These are phyloP conservation scores for Citrus sp. DNA, from an alignment of 345 rosid genomes.

Conservation along the genomic window DNA sequence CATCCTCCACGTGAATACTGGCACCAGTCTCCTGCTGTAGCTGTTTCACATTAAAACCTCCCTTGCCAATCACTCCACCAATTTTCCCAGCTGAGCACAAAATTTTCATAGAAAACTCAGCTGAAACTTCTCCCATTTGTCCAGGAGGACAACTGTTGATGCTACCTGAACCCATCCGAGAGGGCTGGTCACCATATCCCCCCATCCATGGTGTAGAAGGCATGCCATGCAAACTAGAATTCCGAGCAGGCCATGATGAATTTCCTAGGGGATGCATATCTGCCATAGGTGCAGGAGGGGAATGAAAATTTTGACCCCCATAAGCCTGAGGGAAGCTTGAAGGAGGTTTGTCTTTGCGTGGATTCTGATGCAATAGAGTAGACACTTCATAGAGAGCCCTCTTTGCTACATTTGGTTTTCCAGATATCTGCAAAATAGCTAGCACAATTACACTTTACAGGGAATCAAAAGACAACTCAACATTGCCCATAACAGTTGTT, in stretches of 20 bases:
- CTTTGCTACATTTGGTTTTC: slow-evolving; percentile 42
- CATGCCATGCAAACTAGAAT: slow-evolving; percentile 26
- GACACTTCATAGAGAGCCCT: slow-evolving; percentile 58
- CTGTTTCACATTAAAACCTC: slow-evolving; percentile 49
- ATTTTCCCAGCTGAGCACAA: slow-evolving; percentile 50
- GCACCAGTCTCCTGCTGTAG: slow-evolving; percentile 57
- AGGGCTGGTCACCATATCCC: slow-evolving; percentile 24
- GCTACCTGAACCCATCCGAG: slow-evolving; percentile 33
- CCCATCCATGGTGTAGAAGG: slow-evolving; percentile 35
- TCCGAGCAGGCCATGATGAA: slow-evolving; percentile 32
- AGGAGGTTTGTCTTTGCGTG: slow-evolving; percentile 45
- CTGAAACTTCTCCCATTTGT: slow-evolving; percentile 40
- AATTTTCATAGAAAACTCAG: slow-evolving; percentile 56
- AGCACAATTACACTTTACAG: slow-evolving; percentile 14
- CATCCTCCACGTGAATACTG: slow-evolving; percentile 49
- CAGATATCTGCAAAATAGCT: slow-evolving; percentile 54
- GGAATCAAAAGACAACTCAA: slow-evolving; percentile 10
- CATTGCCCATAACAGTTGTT: background rate
- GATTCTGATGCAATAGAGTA: slow-evolving; percentile 51
- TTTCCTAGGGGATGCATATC: slow-evolving; percentile 26
- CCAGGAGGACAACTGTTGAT: slow-evolving; percentile 33
- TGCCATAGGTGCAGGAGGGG: slow-evolving; percentile 30
- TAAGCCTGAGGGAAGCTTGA: slow-evolving; percentile 25
- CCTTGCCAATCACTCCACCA: slow-evolving; percentile 65
- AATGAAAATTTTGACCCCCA: slow-evolving; percentile 31